A percentile compares a stretch with the other conserved stretches of the same genome.
These are phyloP conservation scores for Apium graveolens DNA, from an alignment of 129 eudicot species.

Conservation along the genomic window DNA sequence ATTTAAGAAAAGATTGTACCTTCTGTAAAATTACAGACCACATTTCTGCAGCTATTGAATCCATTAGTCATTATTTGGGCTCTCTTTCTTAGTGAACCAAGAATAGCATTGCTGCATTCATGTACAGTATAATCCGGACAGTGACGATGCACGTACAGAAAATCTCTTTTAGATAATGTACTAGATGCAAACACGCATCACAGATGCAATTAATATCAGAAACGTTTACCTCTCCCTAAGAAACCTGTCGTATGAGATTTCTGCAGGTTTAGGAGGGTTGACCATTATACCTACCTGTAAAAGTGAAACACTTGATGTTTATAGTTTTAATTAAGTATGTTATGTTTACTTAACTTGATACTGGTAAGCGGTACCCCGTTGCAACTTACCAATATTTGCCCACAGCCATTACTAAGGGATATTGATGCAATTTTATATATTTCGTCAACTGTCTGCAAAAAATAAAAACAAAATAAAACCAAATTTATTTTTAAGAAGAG, in stretches of 20 bases:
- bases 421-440: constrained; percentile 93
- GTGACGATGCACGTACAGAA: background rate
- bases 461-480: background rate
- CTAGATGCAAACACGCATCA: background rate
- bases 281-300: constrained; percentile 85
- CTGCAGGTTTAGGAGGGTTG: constrained; percentile 90
- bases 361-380: background rate
- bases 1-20: constrained; percentile 27
- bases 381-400: constrained; percentile 77
- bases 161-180: background rate
- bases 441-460: constrained; percentile 88
- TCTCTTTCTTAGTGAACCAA: constrained; percentile 80
- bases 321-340: background rate
- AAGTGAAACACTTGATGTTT: background rate
- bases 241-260: constrained; percentile 67
- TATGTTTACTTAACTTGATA: background rate
- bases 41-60: constrained; percentile 94
- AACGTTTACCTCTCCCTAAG: constrained; percentile 68
- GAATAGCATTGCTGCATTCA: constrained; percentile 78
- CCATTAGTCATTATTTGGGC: constrained; percentile 95
- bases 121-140: background rate
- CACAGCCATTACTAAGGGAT: constrained; percentile 89
- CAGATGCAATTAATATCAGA: background rate
- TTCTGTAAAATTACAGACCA: constrained; percentile 94
- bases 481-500: background rate